Evolutionary conservation across 179 eudicot genomes (phyloP), one percentile per base, ranked within the genome.

Genomic region (Spergularia azorica): DNA sequence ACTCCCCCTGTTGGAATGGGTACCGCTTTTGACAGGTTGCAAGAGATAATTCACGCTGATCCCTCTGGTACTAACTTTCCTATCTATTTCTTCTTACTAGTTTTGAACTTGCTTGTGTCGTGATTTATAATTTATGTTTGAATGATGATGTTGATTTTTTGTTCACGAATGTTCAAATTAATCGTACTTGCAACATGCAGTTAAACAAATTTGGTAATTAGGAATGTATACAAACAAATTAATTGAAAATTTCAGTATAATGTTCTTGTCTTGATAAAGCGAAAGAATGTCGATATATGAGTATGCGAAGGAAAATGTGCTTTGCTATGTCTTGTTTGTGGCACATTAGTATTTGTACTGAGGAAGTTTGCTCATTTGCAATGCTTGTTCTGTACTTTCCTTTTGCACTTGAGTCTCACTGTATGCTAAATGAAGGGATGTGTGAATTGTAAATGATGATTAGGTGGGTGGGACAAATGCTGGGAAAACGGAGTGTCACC

Each of bases 381-480:
- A 41, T 26, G 63, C 7, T 21, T 7, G 41, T 67, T 66, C 17
- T 54, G 51, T 63, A 2, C 15, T 48, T 70, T 43, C 18, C n/a
- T 39, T 43, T 16, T 3, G 20, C 8, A 2, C 2, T 21, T 17
- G 69, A 72, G 72, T 26, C 41, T 59, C 59, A 54, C 63, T 61
- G 6, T 18, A 3, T 60, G 63, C 48, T 20, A n/a, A 20, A 52
- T 70, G 32, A 70, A 50, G 38, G 41, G 39, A 18, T 50, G n/a
- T 54, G 11, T 70, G 46, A 32, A 54, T 2, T 70, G 62, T 54
- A n/a, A 70, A 59, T 77, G 51, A 70, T 68, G 58, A 64, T 69
- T 70, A 92, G 97, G 80, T 84, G 90, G 92, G 36, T 92, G 97
- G 97, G 88, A 90, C 36, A 92, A 82, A 77, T 86, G 93, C 63